Percentiles rank a stretch among this genome's conserved stretches.
Conservation (phyloP, 495 filamentous ascomycete species). For the Penicillium paxilli region DNA sequence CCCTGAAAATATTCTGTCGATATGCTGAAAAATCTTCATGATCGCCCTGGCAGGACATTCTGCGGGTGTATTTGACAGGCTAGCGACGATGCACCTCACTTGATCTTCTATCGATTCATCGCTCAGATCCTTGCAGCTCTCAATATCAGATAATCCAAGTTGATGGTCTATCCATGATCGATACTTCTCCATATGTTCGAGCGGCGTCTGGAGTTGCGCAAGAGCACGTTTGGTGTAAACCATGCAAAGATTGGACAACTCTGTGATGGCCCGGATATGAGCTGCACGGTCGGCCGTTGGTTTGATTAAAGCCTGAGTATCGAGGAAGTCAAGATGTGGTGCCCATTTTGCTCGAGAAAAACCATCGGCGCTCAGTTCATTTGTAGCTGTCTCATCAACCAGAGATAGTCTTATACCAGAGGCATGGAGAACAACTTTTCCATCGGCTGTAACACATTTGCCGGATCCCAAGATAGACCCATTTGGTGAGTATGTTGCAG, state of each 20-base stretch:
- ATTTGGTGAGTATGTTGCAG: constrained; percentile 6
- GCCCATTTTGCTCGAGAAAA: constrained; percentile 8
- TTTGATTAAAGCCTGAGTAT: constrained; percentile 8
- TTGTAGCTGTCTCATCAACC: not conserved
- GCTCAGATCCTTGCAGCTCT: not conserved
- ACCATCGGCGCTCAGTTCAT: not conserved
- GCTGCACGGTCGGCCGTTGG: not conserved
- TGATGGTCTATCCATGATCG: constrained; percentile 6
- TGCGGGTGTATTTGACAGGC: not conserved
- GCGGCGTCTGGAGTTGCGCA: not conserved
- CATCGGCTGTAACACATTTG: not conserved
- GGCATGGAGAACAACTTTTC: constrained; percentile 2
- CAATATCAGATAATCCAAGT: not conserved
- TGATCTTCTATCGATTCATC: not conserved
- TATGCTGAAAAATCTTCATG: constrained; percentile 8
- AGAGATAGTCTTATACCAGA: constrained; percentile 5
- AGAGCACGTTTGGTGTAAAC: constrained; percentile 10
- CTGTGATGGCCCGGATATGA: not conserved
- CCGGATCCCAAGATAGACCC: not conserved
- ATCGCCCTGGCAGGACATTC: constrained; percentile 7
- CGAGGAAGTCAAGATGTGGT: constrained; percentile 16
- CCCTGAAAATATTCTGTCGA: constrained; percentile 20
- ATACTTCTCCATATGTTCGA: constrained; percentile 9
- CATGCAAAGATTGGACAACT: constrained; percentile 8
- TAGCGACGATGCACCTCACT: not conserved